Evolutionary conservation across 352 stramenopile species (phyloP), one percentile per base, ranked within the genome.

Genomic region (Thalassiosira hispida): DNA sequence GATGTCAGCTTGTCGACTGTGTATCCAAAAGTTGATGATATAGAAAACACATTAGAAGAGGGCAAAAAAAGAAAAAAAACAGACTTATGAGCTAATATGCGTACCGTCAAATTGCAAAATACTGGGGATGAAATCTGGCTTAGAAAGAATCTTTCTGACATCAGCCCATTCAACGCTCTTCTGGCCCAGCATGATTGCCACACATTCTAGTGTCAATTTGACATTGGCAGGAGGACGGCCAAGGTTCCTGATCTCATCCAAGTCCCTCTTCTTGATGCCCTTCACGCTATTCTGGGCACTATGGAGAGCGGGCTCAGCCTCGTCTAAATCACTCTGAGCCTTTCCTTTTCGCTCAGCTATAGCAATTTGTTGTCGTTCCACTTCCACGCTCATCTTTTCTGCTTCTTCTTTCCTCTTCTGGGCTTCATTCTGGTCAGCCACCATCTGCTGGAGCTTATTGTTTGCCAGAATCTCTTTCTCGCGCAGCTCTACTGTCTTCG

Each of bases 371-470:
- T 99, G 97, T 40, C 92, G 91, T 60, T 96, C 93, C 25, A 99
- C 93, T 80, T 99, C 96, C 9, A 92, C 81, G 47, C 94, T 97
- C 73, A 99, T 95, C 53, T 95, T 91, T 75, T 99, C 96, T 0
- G 97, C 98, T 79, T 98, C 96, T 42, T 95, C 95, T 88, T 99
- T 99, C 49, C 97, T 94, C 40, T 95, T 94, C 84, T 99, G 95
- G 1, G 97, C 97, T 81, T 98, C 95, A 70, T 99, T 99, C 70
- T 99, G 97, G 73, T 99, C 97, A 33, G 94, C 94, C 16, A 99
- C 96, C 97, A 99, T 99, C 81, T 98, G 96, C 73, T 98, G 95
- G 0, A 99, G 92, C 88, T 99, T 99, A 55, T 97, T 93, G 69
- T 99, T 99, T 2, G 97, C 97, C 81, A 98, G 90, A 6, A 90